Conservation (phyloP, 495 filamentous ascomycete genomes). For the Neurospora intermedia region DNA sequence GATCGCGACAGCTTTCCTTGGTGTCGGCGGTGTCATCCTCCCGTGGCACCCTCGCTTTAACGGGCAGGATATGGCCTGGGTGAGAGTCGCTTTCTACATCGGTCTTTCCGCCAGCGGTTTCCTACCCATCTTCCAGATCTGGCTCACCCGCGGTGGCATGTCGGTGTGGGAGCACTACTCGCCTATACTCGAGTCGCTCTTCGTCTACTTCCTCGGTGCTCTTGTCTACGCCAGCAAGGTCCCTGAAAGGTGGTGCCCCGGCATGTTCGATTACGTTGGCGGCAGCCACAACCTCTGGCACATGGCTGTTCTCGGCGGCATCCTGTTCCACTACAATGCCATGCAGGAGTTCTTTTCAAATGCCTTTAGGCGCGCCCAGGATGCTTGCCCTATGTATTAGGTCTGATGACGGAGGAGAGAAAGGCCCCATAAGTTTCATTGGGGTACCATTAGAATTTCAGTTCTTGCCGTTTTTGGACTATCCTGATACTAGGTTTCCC, state of each 20-base stretch:
- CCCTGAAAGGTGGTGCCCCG: constrained; percentile 86
- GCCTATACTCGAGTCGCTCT: constrained; percentile 71
- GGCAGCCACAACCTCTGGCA: constrained; percentile 98
- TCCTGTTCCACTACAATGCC: constrained; percentile 87
- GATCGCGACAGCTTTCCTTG: constrained; percentile 64
- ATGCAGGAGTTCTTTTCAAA: constrained; percentile 90
- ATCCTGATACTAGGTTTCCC: background rate
- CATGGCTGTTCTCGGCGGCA: constrained; percentile 88
- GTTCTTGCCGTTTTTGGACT: background rate
- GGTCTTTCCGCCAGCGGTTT: constrained; percentile 84
- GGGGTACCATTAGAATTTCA: background rate
- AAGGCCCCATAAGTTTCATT: background rate
- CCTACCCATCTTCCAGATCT: constrained; percentile 75
- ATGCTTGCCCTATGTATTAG: constrained; percentile 37
- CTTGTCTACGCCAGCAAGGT: constrained; percentile 86
- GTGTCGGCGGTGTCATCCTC: constrained; percentile 78
- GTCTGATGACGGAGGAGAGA: background rate
- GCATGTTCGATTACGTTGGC: constrained; percentile 87
- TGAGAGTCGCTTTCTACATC: constrained; percentile 84
- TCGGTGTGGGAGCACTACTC: constrained; percentile 82
- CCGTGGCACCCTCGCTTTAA: constrained; percentile 98
- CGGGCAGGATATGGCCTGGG: constrained; percentile 81
- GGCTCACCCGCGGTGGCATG: constrained; percentile 57
- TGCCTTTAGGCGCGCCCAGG: constrained; percentile 64
- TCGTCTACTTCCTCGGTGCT: constrained; percentile 80